Base-by-base conservation (phyloP, 2,329 filamentous ascomycete genomes). In the Diplodia corticola region DNA sequence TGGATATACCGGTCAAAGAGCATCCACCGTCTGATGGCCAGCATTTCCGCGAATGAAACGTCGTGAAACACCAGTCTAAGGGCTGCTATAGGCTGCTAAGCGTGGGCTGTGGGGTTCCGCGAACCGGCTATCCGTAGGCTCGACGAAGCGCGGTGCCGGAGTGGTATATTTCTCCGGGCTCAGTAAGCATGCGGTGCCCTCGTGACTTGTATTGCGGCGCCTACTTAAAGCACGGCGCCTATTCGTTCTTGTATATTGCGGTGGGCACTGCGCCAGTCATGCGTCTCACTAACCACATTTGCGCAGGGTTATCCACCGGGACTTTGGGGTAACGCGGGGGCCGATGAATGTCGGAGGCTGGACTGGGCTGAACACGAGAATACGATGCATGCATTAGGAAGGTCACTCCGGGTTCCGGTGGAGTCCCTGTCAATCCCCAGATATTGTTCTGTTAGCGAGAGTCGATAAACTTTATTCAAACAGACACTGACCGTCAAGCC, bases 81-180 rank as follows among this genome's bases (percentile, higher is more conserved):
- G 12, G 15, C 5, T 35, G 12, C 12, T 15, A 35, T 12, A 49
- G 28, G 40, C 26, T 28, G 20, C 13, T 33, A 15, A 49, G 28
- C 15, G n/a, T 17, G 28, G n/a, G 24, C 13, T 13, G 10, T 35
- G n/a, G 57, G 15, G 30, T 61, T 61, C 57, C 57, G 57, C 44
- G 44, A 61, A 61, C 37, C 57, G 57, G 44, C 40, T 49, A 22
- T 28, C 40, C 40, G 44, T 35, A 61, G 44, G 57, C 40, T 35
- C 44, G 57, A 35, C n/a, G 57, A 30, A 61, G 44, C 57, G 57
- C 57, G 44, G 57, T 49, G 57, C 57, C 57, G 57, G 57, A 20
- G 24, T n/a, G 17, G 26, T 24, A 49, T 61, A 61, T 61, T 61
- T 33, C 40, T 61, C 57, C 57, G 57, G 57, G 30, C 57, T 61